Evolutionary conservation across 192 early-diverging fungal species (phyloP), one percentile per base, ranked within the genome.

Genomic region (Lunasporangiospora selenospora): DNA sequence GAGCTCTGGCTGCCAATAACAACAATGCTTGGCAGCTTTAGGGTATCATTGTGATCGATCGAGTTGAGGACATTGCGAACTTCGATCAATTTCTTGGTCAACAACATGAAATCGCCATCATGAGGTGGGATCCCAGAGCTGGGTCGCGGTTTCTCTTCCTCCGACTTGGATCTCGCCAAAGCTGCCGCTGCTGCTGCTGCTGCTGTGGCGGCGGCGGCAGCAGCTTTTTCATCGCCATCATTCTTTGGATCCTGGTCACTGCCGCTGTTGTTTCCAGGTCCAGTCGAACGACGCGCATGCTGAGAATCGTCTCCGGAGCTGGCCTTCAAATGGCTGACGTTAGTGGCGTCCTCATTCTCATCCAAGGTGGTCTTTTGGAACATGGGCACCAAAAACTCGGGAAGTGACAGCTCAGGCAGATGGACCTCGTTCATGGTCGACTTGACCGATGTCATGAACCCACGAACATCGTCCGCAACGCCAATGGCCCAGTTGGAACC

Each of bases 71-170:
- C 89, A 63, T 91, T 97, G 48, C 96, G 88, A 30, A 99, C 89
- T 75, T 99, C 95, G 24, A 99, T 94, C 39, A 99, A 76, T 77
- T 92, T 95, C 64, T 93, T 94, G 12, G 95, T 99, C 55, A 99
- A 67, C 58, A 88, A 61, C 90, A 93, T 91, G 29, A 94, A 84
- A 57, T 93, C 87, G 38, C 91, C 83, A 49, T 92, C 89, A n/a
- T 89, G 88, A 10, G 79, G 80, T 13, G 79, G 67, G 19, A 80
- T 83, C 33, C 64, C 58, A 16, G 63, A 71, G 47, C 79, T 79
- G 53, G 78, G 75, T 21, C 79, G 76, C 30, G 70, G 76, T 15
- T 77, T 77, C 2, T 87, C 83, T 8, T 76, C 73, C 16, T 86
- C 78, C 18, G 44, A 54, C 15, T 70, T 63, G 13, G 58, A 30